A percentile compares a stretch with the other conserved stretches of the same genome.
Evolutionary conservation across 2,329 filamentous ascomycete species (phyloP).

Genomic region (Talaromyces atroroseus): DNA sequence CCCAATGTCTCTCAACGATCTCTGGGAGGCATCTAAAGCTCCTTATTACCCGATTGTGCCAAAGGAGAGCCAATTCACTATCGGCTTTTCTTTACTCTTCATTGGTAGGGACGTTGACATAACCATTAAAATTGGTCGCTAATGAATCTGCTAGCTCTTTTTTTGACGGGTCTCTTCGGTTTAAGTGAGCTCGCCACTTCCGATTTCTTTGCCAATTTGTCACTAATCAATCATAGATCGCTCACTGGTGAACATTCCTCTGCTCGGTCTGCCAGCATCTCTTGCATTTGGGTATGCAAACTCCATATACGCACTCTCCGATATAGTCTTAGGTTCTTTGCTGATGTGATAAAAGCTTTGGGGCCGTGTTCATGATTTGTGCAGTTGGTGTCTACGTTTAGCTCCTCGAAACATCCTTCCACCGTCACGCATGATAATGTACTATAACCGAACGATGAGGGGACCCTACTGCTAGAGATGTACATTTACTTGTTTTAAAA

Average conservation of each 20-base stretch:
- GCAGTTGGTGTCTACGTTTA: conserved; percentile 98
- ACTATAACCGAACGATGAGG: conserved; percentile 28
- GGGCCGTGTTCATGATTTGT: conserved; percentile 97
- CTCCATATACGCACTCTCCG: conserved; percentile 15
- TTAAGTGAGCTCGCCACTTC: conserved; percentile 60
- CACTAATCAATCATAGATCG: conserved; percentile 56
- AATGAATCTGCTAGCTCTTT: conserved; percentile 45
- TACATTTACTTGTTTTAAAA: conserved; percentile 12
- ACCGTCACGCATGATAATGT: conserved; percentile 25
- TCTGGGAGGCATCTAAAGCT: conserved; percentile 89
- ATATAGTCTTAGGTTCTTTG: background rate
- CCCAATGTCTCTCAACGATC: conserved; percentile 67
- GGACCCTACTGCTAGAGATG: conserved; percentile 27
- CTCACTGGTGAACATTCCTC: conserved; percentile 67
- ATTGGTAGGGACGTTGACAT: conserved; percentile 45
- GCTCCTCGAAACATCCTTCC: conserved; percentile 23
- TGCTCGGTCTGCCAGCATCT: conserved; percentile 81
- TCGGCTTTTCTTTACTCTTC: conserved; percentile 71
- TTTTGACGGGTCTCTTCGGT: conserved; percentile 73
- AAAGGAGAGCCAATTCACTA: conserved; percentile 77
- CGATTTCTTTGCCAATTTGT: background rate
- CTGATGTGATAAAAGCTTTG: conserved; percentile 58
- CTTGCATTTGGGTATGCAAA: conserved; percentile 75
- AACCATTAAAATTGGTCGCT: background rate
- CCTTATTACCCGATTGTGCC: conserved; percentile 74